phyloP scores from a whole-genome alignment of 257 asterid species.

The Ligustrum vulgare region DNA sequence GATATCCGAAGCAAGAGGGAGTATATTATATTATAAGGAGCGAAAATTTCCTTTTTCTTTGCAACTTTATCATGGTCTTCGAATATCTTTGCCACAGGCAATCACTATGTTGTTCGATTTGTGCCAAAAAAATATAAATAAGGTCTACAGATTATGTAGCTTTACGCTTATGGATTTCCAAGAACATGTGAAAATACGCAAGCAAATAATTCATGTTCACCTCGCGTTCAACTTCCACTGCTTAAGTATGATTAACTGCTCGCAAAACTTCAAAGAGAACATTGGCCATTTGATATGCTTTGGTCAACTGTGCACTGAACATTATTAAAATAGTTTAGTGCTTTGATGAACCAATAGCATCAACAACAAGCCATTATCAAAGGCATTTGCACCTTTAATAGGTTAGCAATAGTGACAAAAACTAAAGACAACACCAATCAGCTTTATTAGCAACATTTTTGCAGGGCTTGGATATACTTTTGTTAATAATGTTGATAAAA shows the following conservation, averaged over 20 bases:
- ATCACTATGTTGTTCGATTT: no score
- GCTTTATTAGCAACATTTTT: conserved; percentile 98
- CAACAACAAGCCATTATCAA: conserved; percentile 3
- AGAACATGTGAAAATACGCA: conserved; percentile 11
- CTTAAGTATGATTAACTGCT: conserved; percentile 96
- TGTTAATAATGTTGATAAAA: conserved; percentile 97
- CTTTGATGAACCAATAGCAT: conserved; percentile 10
- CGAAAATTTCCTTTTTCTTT: conserved; percentile 95
- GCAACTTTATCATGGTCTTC: no score
- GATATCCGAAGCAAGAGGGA: no score
- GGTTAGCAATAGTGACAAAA: background rate
- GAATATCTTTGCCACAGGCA: no score
- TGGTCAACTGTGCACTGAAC: conserved; percentile 93
- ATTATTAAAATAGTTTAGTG: conserved; percentile 24
- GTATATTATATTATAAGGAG: no score
- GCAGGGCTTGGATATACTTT: conserved; percentile 96
- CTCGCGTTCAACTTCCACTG: conserved; percentile 99
- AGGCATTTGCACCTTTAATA: conserved; percentile 13
- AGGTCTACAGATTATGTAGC: no score
- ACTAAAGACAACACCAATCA: conserved; percentile 62
- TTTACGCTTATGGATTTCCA: conserved; percentile 19
- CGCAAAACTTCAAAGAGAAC: conserved; percentile 97
- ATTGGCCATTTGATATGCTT: conserved; percentile 98
- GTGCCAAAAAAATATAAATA: no score
- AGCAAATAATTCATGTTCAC: conserved; percentile 32